Evolutionary conservation across 495 filamentous ascomycete genomes (phyloP).

Genomic region (Lepraria neglecta): DNA sequence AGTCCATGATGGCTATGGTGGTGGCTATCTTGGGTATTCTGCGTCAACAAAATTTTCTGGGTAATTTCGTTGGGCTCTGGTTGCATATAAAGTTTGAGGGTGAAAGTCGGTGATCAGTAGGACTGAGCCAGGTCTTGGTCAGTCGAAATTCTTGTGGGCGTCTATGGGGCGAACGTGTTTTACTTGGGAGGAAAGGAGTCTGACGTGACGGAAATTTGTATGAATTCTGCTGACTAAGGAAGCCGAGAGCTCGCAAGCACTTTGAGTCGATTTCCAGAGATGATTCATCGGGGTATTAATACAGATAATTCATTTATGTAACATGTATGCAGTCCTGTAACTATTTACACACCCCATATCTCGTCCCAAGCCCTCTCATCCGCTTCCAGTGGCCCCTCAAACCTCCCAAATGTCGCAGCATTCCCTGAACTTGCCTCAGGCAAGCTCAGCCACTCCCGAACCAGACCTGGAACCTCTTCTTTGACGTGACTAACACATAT

Average conservation of each 20-base stretch:
- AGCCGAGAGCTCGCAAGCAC: neutral
- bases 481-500: conserved; percentile 83
- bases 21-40: conserved; percentile 38
- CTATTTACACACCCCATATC: conserved; percentile 47
- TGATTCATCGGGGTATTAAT: no score
- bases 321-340: no score
- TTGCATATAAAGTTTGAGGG: conserved; percentile 77
- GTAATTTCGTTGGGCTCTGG: conserved; percentile 61
- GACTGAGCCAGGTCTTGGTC: conserved; percentile 63
- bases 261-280: no score
- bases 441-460: conserved; percentile 74
- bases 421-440: conserved; percentile 54
- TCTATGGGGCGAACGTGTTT: neutral
- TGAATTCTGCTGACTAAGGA: neutral
- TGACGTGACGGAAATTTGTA: neutral
- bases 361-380: conserved; percentile 50
- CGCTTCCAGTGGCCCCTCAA: conserved; percentile 49
- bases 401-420: conserved; percentile 51
- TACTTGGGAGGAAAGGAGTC: neutral
- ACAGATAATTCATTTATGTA: no score
- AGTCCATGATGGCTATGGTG: conserved; percentile 70
- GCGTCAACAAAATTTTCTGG: conserved; percentile 45
- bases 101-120: conserved; percentile 35
- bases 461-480: conserved; percentile 77
- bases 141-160: conserved; percentile 25